These are phyloP conservation scores for Dipteronia sinensis DNA, from an alignment of 345 rosid species.

Conservation along the genomic window DNA sequence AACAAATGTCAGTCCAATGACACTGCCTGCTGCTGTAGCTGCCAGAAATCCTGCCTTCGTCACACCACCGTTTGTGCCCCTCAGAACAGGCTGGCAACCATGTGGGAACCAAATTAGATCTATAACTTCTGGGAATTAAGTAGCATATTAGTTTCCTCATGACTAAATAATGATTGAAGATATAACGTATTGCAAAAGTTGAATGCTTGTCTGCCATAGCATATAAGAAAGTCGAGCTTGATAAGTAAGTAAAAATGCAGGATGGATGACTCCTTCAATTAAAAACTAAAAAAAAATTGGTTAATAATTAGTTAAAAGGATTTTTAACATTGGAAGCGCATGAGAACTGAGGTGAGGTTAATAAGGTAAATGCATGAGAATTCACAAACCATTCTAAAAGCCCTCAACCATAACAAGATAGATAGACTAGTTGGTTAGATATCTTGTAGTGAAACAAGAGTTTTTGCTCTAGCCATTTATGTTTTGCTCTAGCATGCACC, in stretches of 20 bases:
- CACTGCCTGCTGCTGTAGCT: slow-evolving; percentile 74
- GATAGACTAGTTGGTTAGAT: not conserved
- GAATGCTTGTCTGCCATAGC: not conserved
- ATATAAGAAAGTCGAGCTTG: not conserved
- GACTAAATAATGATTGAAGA: slow-evolving; percentile 1
- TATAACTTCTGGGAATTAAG: not conserved
- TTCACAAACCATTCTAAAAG: not conserved
- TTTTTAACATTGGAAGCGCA: not conserved
- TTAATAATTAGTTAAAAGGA: not conserved
- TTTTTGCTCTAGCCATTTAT: not conserved
- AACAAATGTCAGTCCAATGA: slow-evolving; percentile 76
- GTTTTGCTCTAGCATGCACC: not conserved
- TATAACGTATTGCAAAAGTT: not conserved
- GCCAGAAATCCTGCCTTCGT: slow-evolving; percentile 80
- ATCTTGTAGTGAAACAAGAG: not conserved
- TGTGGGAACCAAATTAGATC: slow-evolving; percentile 19
- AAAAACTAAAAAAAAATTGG: too few species aligned
- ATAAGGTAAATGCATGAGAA: not conserved
- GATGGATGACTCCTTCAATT: not conserved
- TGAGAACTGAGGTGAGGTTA: not conserved
- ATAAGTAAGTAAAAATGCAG: not conserved
- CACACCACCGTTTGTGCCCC: slow-evolving; percentile 96
- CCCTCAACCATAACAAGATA: not conserved
- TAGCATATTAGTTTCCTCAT: slow-evolving; percentile 2
- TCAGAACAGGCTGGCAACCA: slow-evolving; percentile 72